Evolutionary conservation across 2,329 filamentous ascomycete genomes (phyloP), one percentile per base, ranked within the genome.

Genomic region (Colletotrichum neosansevieriae): DNA sequence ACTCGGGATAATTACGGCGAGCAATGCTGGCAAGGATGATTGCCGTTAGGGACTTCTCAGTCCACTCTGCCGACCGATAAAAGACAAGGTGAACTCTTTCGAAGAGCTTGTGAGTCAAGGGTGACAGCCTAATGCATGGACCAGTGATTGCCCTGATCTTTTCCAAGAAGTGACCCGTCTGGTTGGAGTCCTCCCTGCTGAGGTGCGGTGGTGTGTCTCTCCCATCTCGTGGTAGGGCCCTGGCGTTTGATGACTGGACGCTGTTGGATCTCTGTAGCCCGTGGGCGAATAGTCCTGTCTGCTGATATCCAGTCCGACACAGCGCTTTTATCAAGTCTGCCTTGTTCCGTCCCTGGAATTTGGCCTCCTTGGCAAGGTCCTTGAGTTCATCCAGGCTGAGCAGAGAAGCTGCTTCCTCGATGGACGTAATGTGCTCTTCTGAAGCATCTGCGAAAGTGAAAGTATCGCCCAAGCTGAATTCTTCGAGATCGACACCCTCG

Each of bases 31-130:
- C 93, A 5, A 99, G 85, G 50, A 99, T 97, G 61, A 98, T 95
- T 0, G 94, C 95, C 1, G 94, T 98, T 13, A 99, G 83, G 1
- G 95, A 98, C 78, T 97, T 98, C 74, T 98, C 95, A 0, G 94
- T 97, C 96, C 96, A 99, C 77, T 97, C 93, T 0, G 94, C 97
- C 10, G 94, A 98, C 67, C 95, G 88, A 78, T 98, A 98, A 78
- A 98, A 99, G 32, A 99, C 94, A 2, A 99, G 82, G 80, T 98
- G 96, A 0, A 98, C 94, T 29, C 96, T 89, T 78, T 98, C 94
- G 74, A 99, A 99, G 0, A 99, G 86, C 74, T 90, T 93, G 70
- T 94, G 87, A 0, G 91, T 86, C 0, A 87, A 80, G 0, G 91
- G 80, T 0, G 93, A 93, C 12, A 99, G 86, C 42, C 95, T 87